Evolutionary conservation across 202 grass and related monocot species (phyloP).

Genomic region (Brachypodium distachyon): DNA sequence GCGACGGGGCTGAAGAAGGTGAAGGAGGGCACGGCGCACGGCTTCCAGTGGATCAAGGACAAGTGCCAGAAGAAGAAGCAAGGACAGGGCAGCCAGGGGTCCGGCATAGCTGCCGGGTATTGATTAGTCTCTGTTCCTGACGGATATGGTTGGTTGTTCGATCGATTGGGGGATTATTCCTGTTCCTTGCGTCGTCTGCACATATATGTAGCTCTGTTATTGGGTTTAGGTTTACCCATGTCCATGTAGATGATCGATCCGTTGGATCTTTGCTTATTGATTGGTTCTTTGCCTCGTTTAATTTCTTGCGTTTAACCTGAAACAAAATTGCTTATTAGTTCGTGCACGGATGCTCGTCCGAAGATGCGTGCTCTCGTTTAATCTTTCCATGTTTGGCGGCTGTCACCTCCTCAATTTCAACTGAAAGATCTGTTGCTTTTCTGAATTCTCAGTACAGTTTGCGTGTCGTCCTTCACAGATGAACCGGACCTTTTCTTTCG

Average conservation of each 20-base stretch:
- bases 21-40: constrained; percentile 60
- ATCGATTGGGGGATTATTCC: neutral
- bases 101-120: constrained; percentile 6
- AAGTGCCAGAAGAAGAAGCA: constrained; percentile 60
- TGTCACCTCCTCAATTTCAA: neutral
- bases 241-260: neutral
- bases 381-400: neutral
- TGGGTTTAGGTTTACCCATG: neutral
- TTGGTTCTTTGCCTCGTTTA: neutral
- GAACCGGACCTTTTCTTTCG: neutral
- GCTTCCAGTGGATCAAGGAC: constrained; percentile 85
- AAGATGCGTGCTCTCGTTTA: no score
- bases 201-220: neutral
- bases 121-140: neutral
- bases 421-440: neutral
- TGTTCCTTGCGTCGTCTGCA: neutral
- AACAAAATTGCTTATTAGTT: neutral
- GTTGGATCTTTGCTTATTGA: neutral
- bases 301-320: neutral
- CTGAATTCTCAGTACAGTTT: neutral
- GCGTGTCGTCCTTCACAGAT: neutral
- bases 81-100: neutral
- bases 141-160: neutral
- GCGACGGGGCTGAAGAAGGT: constrained; percentile 71
- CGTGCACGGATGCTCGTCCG: neutral